Conservation (phyloP, 352 stramenopile genomes). For the Globisporangium middletonii region DNA sequence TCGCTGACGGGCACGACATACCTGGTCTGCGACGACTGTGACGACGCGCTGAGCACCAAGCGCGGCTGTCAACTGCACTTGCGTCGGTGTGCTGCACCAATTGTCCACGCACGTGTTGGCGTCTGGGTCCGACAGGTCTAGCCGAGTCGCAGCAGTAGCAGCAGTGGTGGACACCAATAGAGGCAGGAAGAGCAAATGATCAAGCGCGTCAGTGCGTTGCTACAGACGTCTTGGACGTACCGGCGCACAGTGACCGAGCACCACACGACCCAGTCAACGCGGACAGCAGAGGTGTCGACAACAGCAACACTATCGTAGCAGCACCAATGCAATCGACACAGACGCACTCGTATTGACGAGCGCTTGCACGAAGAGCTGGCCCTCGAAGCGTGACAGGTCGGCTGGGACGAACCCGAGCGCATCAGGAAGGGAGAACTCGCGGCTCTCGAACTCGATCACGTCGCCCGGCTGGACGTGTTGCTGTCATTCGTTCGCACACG, state of each 20-base stretch:
- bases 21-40: constrained; percentile 46
- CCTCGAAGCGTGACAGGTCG: constrained; percentile 36
- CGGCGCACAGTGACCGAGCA: too few species aligned
- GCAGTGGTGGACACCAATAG: neutral
- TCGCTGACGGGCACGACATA: constrained; percentile 2
- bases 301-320: too few species aligned
- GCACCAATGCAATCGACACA: too few species aligned
- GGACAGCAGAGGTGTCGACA: too few species aligned
- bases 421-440: constrained; percentile 45
- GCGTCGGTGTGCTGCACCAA: constrained; percentile 47
- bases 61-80: constrained; percentile 25
- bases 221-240: too few species aligned
- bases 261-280: too few species aligned
- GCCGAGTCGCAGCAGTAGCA: neutral
- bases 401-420: constrained; percentile 58
- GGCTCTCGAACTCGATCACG: constrained; percentile 61
- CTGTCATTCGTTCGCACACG: constrained; percentile 9
- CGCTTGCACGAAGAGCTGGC: constrained; percentile 51
- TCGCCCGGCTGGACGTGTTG: constrained; percentile 41
- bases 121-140: constrained; percentile 64
- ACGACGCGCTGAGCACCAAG: constrained; percentile 25
- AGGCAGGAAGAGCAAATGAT: too few species aligned
- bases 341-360: constrained; percentile 54
- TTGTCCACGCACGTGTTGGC: constrained; percentile 58
- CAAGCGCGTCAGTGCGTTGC: too few species aligned